Evolutionary conservation across 305 asterid genomes (phyloP).

Genomic region (Ajuga reptans): DNA sequence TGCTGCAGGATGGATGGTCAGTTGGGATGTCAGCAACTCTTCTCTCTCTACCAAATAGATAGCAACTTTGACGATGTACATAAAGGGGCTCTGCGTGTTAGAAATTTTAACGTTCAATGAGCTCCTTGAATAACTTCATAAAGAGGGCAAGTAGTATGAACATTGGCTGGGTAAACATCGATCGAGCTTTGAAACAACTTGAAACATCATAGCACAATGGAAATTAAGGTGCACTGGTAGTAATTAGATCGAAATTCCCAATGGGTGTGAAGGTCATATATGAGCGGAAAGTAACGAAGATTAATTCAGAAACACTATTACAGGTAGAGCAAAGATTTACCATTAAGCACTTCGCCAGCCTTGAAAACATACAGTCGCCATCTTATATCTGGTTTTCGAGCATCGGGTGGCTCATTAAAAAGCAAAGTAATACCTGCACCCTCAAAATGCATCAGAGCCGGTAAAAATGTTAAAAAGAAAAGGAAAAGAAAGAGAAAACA

Average conservation of each 20-base stretch:
- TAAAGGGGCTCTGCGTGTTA: slow-evolving; percentile 70
- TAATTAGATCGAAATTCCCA: neutral
- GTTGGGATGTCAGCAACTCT: slow-evolving; percentile 92
- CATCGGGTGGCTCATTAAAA: slow-evolving; percentile 93
- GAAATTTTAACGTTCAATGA: slow-evolving; percentile 11
- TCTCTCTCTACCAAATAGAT: slow-evolving; percentile 97
- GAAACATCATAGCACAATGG: neutral
- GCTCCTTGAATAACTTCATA: neutral
- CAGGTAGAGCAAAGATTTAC: slow-evolving; percentile 34
- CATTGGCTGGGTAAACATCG: neutral
- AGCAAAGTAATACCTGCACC: slow-evolving; percentile 76
- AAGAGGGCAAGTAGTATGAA: neutral
- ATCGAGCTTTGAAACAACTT: neutral
- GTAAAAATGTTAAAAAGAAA: neutral
- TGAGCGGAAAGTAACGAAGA: slow-evolving; percentile 2
- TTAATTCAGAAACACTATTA: neutral
- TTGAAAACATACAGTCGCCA: slow-evolving; percentile 97
- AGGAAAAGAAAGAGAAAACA: too few relatives aligned
- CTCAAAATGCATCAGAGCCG: slow-evolving; percentile 26
- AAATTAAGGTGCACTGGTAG: slow-evolving; percentile 1
- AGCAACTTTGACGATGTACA: slow-evolving; percentile 91
- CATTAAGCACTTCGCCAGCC: slow-evolving; percentile 86
- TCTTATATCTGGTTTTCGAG: slow-evolving; percentile 71
- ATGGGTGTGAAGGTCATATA: neutral
- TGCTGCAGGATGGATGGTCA: slow-evolving; percentile 99